These are phyloP conservation scores for Amylocystis lapponica DNA, from an alignment of 768 basidiomycete genomes.

Conservation along the genomic window DNA sequence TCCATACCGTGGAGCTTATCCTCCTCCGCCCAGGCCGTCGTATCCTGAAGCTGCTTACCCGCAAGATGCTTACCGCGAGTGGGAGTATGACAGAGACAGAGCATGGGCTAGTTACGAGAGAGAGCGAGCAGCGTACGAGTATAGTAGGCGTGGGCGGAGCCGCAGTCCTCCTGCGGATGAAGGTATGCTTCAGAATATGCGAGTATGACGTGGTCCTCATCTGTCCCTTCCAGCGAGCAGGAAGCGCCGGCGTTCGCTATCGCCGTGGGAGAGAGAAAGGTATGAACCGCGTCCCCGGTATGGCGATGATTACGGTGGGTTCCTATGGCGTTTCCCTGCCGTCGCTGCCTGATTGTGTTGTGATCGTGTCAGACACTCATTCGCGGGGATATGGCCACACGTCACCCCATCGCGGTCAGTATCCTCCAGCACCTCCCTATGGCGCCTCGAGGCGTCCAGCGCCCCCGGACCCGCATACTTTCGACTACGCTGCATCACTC, in stretches of 20 bases:
- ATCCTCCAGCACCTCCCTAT: slow-evolving; percentile 36
- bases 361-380: slow-evolving; percentile 53
- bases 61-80: slow-evolving; percentile 59
- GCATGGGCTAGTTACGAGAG: slow-evolving; percentile 61
- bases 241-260: slow-evolving; percentile 74
- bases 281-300: slow-evolving; percentile 82
- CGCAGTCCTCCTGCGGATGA: slow-evolving; percentile 73
- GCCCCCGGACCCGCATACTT: slow-evolving; percentile 74
- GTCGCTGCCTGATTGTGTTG: slow-evolving; percentile 2
- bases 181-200: slow-evolving; percentile 30
- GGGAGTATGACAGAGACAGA: slow-evolving; percentile 67
- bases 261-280: slow-evolving; percentile 78
- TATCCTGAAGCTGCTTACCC: slow-evolving; percentile 53
- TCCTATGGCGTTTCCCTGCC: background rate
- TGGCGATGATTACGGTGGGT: slow-evolving; percentile 74
- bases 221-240: slow-evolving; percentile 40
- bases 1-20: slow-evolving; percentile 48
- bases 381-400: slow-evolving; percentile 61
- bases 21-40: slow-evolving; percentile 48
- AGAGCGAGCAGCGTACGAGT: slow-evolving; percentile 64
- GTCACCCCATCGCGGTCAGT: slow-evolving; percentile 53
- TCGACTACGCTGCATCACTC: slow-evolving; percentile 75
- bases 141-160: slow-evolving; percentile 66
- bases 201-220: background rate
- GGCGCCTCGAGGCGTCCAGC: slow-evolving; percentile 43